Conservation (phyloP, 2,329 filamentous ascomycete species). For the Hymenoscyphus scutula region DNA sequence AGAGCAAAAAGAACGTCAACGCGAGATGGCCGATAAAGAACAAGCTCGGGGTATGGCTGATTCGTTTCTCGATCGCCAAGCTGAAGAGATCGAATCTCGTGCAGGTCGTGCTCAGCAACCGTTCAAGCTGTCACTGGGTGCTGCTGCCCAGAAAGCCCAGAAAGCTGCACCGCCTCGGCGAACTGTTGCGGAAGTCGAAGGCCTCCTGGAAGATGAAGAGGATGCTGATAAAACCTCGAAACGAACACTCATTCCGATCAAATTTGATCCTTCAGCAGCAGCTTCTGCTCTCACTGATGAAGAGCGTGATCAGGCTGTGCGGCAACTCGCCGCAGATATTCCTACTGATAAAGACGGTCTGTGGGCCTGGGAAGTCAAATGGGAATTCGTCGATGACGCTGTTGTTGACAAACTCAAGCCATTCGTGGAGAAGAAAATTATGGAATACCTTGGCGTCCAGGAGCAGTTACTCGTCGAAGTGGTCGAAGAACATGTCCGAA, state of each 20-base stretch:
- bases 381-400: slow-evolving; percentile 82
- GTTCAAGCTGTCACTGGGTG: slow-evolving; percentile 91
- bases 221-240: slow-evolving; percentile 67
- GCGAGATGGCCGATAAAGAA: slow-evolving; percentile 69
- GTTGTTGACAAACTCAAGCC: slow-evolving; percentile 77
- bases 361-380: slow-evolving; percentile 91
- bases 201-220: slow-evolving; percentile 91
- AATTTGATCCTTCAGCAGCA: slow-evolving; percentile 66
- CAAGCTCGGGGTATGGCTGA: slow-evolving; percentile 82
- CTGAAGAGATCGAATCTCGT: slow-evolving; percentile 66
- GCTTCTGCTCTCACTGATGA: slow-evolving; percentile 75
- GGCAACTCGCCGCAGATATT: slow-evolving; percentile 83
- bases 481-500: slow-evolving; percentile 81
- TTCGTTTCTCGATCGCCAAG: slow-evolving; percentile 83
- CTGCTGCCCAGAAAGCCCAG: slow-evolving; percentile 73
- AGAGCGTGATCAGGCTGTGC: slow-evolving; percentile 78
- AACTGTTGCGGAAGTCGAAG: slow-evolving; percentile 91
- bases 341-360: slow-evolving; percentile 81
- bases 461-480: slow-evolving; percentile 94
- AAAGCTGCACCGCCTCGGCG: slow-evolving; percentile 61
- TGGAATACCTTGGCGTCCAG: slow-evolving; percentile 93
- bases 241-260: slow-evolving; percentile 77
- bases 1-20: slow-evolving; percentile 72
- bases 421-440: slow-evolving; percentile 97
- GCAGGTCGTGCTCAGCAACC: slow-evolving; percentile 58